Base-by-base conservation (phyloP, 2,329 filamentous ascomycete genomes). In the Sordariomycetes sp. region DNA sequence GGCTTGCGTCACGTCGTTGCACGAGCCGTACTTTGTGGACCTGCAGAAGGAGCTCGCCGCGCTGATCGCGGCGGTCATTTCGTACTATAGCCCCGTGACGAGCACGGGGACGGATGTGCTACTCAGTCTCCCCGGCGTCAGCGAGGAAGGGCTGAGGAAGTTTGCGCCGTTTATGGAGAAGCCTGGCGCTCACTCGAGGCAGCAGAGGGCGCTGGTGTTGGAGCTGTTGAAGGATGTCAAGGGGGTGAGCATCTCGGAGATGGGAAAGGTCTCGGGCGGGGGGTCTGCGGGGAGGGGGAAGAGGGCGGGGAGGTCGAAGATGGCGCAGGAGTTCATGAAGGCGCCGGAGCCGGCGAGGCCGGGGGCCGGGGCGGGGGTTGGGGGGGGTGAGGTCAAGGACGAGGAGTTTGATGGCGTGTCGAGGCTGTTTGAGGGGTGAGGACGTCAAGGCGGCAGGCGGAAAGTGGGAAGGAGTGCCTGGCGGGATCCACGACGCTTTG, bases 21-120 rank as follows among this genome's bases (percentile, higher is more conserved):
- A 97, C 70, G 94, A 99, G 63, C 86, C 90, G 0, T 96, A 97
- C 70, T 99, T 97, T 70, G 91, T 96, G 36, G 94, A 99, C 63
- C 82, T 95, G 61, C 94, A 99, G 65, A 92, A 91, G 67, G 91
- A 99, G 55, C 78, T 99, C 24, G 92, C 90, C 0, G 81, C 85
- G 24, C 77, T 97, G 42, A 96, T 99, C 60, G 91, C 91, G 0
- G 81, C 85, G 3, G 94, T 97, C 60, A 77, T 96, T 64, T 79
- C 86, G 10, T 80, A 87, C 60, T 96, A 96, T 67, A 81, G 82
- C 13, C 75, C 81, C 0, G 70, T 81, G 35, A 91, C 86, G 8
- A 66, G 76, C 7, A 94, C 87, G 0, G 89, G 91, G 0, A 78
- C 84, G 22, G 74, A 84, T 5, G 80, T 97, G 45, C 77, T 99